phyloP scores from a whole-genome alignment of 345 rosid genomes.

The Acer saccharum region DNA sequence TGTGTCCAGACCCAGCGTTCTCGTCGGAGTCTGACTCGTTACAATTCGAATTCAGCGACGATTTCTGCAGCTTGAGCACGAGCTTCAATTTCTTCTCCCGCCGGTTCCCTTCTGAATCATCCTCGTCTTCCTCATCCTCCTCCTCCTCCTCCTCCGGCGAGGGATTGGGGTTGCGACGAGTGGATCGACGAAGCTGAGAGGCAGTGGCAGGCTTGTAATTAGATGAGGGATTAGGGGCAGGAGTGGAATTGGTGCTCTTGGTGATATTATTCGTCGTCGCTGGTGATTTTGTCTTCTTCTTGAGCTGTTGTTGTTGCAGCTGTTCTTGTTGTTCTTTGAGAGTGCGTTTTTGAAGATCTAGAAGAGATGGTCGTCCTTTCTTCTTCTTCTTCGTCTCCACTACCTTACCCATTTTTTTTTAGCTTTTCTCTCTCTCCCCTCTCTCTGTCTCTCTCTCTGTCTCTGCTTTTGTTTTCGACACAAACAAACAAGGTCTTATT shows the following conservation, averaged over 20 bases:
- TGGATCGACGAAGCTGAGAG: constrained; percentile 50
- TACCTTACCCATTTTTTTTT: constrained; percentile 43
- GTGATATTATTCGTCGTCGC: background rate
- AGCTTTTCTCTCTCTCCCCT: background rate
- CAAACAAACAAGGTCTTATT: constrained; percentile 30
- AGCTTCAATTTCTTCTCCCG: constrained; percentile 61
- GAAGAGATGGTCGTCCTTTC: constrained; percentile 70
- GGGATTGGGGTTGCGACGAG: constrained; percentile 55
- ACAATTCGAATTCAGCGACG: constrained; percentile 31
- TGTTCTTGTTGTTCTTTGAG: constrained; percentile 38
- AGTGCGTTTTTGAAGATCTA: constrained; percentile 63
- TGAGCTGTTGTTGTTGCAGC: constrained; percentile 13
- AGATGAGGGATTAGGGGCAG: constrained; percentile 28
- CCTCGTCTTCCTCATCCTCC: constrained; percentile 38
- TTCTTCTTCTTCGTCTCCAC: constrained; percentile 55
- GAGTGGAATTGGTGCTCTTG: constrained; percentile 1
- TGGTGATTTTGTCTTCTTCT: background rate
- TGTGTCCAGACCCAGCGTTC: constrained; percentile 22
- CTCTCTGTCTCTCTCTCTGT: constrained; percentile 2
- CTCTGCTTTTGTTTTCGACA: background rate
- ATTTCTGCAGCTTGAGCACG: constrained; percentile 38
- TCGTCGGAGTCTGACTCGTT: constrained; percentile 34
- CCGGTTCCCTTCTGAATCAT: constrained; percentile 14
- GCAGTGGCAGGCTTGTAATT: constrained; percentile 48
- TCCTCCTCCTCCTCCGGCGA: constrained; percentile 19